Percentiles rank a stretch among this genome's conserved stretches.
Conservation (phyloP, 2,329 filamentous ascomycete species). For the Sporothrix euskadiensis region DNA sequence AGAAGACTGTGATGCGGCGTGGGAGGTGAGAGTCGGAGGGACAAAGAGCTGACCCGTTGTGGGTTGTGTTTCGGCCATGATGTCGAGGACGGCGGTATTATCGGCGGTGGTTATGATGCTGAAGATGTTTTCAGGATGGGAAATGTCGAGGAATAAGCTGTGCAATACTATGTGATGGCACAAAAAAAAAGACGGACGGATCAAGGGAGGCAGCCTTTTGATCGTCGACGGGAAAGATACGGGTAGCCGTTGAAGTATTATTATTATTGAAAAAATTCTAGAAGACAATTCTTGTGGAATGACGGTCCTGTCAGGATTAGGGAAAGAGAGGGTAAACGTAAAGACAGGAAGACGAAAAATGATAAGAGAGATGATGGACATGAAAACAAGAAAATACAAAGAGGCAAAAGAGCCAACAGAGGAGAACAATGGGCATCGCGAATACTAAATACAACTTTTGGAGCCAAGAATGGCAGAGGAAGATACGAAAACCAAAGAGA, state of each 20-base stretch:
- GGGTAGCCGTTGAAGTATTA: not conserved
- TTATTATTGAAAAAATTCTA: not conserved
- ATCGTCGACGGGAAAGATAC: not conserved
- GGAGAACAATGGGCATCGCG: not conserved
- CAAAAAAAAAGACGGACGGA: not conserved
- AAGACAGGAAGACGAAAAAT: not conserved
- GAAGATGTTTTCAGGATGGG: too few species aligned
- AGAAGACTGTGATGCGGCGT: constrained; percentile 18
- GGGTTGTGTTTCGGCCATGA: constrained; percentile 2
- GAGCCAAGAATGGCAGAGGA: not conserved
- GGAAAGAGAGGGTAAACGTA: not conserved
- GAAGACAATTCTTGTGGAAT: not conserved
- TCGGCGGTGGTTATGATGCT: not conserved
- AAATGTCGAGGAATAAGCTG: not conserved
- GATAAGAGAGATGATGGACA: not conserved
- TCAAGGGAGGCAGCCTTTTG: not conserved
- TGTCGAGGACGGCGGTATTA: not conserved
- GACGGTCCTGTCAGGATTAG: not conserved
- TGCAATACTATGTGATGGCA: not conserved
- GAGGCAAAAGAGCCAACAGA: not conserved
- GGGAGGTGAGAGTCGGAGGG: not conserved
- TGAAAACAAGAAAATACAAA: not conserved
- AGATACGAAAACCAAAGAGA: not conserved
- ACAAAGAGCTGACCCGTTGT: not conserved
- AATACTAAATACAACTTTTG: not conserved